These are phyloP conservation scores for Cucurbita ficifolia DNA, from an alignment of 306 rosid species.

Conservation along the genomic window DNA sequence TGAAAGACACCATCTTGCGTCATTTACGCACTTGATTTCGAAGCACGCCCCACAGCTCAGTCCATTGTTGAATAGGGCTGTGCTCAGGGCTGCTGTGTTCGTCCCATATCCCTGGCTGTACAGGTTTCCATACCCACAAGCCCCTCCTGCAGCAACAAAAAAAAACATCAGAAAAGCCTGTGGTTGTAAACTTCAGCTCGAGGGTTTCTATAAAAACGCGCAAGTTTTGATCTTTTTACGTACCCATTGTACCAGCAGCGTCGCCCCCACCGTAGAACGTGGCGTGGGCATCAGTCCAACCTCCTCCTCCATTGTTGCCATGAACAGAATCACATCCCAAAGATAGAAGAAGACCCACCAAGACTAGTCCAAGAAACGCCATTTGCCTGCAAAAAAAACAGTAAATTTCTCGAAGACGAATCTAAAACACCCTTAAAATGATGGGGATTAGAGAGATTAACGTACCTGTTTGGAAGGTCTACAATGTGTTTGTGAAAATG, in stretches of 20 bases:
- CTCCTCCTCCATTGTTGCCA: conserved; percentile 19
- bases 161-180: background rate
- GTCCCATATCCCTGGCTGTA: conserved; percentile 70
- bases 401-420: background rate
- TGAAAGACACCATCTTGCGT: conserved; percentile 45
- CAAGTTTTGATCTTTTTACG: background rate
- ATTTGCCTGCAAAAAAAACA: conserved; percentile 14
- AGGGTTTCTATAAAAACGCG: background rate
- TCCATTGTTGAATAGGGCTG: conserved; percentile 60
- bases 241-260: conserved; percentile 85
- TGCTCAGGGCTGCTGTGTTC: conserved; percentile 65
- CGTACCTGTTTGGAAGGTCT: background rate
- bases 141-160: conserved; percentile 41
- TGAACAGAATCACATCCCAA: conserved; percentile 8
- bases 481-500: conserved; percentile 1
- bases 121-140: conserved; percentile 70
- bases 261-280: conserved; percentile 90
- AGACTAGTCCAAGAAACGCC: conserved; percentile 22
- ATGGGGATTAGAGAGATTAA: background rate
- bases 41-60: conserved; percentile 67
- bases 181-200: background rate
- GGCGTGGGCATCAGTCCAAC: conserved; percentile 64
- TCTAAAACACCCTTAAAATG: background rate
- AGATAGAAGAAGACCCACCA: conserved; percentile 24
- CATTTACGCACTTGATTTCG: conserved; percentile 47